Conservation (phyloP, 2,329 filamentous ascomycete species). For the Arthroderma sp. region DNA sequence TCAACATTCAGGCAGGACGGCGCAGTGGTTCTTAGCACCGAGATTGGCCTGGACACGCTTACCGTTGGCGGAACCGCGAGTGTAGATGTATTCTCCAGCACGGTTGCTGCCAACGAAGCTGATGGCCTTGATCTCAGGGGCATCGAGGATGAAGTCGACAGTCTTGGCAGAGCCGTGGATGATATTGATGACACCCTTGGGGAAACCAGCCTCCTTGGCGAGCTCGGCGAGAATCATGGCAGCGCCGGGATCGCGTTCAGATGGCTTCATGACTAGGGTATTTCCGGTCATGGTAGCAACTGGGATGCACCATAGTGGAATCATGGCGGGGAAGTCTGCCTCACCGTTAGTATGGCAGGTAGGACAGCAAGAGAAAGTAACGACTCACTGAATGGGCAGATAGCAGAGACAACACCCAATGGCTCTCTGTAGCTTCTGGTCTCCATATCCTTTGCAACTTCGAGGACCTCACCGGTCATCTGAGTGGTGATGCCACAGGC, state of each 20-base stretch:
- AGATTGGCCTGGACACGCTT: conserved; percentile 60
- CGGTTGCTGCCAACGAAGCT: conserved; percentile 58
- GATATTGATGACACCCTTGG: conserved; percentile 54
- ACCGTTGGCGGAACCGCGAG: conserved; percentile 54
- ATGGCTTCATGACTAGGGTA: conserved; percentile 53
- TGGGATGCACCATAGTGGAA: conserved; percentile 56
- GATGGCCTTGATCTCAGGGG: conserved; percentile 56
- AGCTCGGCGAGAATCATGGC: conserved; percentile 56
- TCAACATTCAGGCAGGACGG: conserved; percentile 55
- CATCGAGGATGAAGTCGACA: conserved; percentile 58
- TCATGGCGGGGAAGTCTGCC: conserved; percentile 57
- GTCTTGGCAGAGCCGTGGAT: conserved; percentile 53
- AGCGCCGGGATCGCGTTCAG: conserved; percentile 53
- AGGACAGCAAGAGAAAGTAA: background rate
- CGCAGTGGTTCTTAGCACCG: conserved; percentile 59
- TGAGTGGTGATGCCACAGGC: conserved; percentile 56
- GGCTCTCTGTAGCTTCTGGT: conserved; percentile 55
- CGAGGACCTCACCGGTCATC: conserved; percentile 53
- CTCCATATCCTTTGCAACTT: conserved; percentile 59
- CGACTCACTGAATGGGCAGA: conserved; percentile 17
- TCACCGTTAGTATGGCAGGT: background rate
- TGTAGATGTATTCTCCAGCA: conserved; percentile 58
- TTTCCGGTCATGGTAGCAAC: conserved; percentile 55
- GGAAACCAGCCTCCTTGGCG: conserved; percentile 52
- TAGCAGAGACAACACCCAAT: conserved; percentile 46